Evolutionary conservation across 1,284 basidiomycete genomes (phyloP).

Genomic region (Coniferiporia weirii): DNA sequence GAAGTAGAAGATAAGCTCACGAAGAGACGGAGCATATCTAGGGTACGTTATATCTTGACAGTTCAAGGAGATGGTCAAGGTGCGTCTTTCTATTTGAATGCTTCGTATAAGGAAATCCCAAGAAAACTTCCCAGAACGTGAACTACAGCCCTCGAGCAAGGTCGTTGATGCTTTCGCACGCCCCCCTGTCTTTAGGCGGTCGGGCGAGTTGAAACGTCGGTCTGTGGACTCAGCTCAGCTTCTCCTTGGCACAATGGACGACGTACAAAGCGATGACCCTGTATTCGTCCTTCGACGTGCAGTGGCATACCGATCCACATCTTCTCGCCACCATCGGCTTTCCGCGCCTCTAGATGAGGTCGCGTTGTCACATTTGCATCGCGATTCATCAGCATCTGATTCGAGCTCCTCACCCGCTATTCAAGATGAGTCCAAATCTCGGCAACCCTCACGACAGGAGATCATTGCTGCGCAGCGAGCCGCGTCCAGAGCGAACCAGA

Average conservation of each 20-base stretch:
- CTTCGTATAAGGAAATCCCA: conserved; percentile 9
- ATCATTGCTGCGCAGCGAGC: conserved; percentile 91
- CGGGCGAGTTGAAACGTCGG: conserved; percentile 70
- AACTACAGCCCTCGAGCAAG: conserved; percentile 71
- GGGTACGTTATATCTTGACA: conserved; percentile 78
- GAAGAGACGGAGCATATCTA: conserved; percentile 70
- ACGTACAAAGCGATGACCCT: conserved; percentile 79
- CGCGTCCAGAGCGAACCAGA: conserved; percentile 78
- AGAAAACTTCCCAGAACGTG: conserved; percentile 50
- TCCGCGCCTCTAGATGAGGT: conserved; percentile 74
- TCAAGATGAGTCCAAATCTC: conserved; percentile 35
- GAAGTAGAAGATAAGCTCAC: conserved; percentile 90
- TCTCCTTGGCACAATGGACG: conserved; percentile 60
- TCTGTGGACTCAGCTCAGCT: conserved; percentile 79
- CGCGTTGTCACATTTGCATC: conserved; percentile 61
- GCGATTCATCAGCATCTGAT: conserved; percentile 54
- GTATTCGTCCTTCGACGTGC: conserved; percentile 84
- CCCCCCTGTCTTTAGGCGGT: conserved; percentile 67
- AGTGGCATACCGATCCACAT: conserved; percentile 58
- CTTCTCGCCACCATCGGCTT: conserved; percentile 49
- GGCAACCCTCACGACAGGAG: conserved; percentile 69
- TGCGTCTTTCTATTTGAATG: conserved; percentile 27
- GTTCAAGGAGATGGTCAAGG: conserved; percentile 59
- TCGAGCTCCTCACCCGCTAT: conserved; percentile 25
- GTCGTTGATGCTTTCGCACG: conserved; percentile 80